Evolutionary conservation across 163 green algal species (phyloP).

Genomic region (Trebouxiophyceae sp.): DNA sequence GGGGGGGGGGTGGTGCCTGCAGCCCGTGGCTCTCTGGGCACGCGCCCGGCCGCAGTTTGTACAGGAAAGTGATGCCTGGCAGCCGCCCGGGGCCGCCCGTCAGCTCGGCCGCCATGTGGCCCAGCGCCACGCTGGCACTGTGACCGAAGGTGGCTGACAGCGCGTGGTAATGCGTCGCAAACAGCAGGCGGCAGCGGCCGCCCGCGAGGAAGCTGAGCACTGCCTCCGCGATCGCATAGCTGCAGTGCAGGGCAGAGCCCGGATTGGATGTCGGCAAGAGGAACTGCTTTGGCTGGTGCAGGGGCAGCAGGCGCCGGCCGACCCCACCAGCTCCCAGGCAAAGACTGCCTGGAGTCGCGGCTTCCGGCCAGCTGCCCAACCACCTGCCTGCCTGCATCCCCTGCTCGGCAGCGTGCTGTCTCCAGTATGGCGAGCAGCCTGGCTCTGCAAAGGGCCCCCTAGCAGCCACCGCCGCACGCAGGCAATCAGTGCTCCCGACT

Average conservation of each 20-base stretch:
- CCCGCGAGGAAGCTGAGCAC: slow-evolving; percentile 52
- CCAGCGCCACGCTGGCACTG: slow-evolving; percentile 44
- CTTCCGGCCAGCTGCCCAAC: neutral
- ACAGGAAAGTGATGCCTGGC: slow-evolving; percentile 80
- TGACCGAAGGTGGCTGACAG: slow-evolving; percentile 39
- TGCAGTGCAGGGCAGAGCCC: neutral
- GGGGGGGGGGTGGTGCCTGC: too few relatives aligned
- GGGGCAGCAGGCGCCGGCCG: neutral
- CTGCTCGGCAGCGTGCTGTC: neutral
- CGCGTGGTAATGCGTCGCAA: slow-evolving; percentile 98
- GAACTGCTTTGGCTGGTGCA: neutral
- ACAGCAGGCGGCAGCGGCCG: slow-evolving; percentile 52
- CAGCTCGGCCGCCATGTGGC: slow-evolving; percentile 85
- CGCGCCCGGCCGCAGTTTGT: slow-evolving; percentile 59
- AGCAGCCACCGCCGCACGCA: neutral
- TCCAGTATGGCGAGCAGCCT: too few relatives aligned
- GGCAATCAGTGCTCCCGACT: neutral
- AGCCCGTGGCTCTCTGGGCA: slow-evolving; percentile 93
- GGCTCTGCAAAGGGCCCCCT: neutral
- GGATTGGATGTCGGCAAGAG: too few relatives aligned
- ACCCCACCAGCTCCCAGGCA: too few relatives aligned
- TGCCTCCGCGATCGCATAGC: slow-evolving; percentile 74
- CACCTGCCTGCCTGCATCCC: neutral
- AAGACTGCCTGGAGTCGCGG: neutral
- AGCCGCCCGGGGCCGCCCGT: neutral